Evolutionary conservation across 78 protist genomes (phyloP).

Genomic region (Corallochytrium limacisporum): DNA sequence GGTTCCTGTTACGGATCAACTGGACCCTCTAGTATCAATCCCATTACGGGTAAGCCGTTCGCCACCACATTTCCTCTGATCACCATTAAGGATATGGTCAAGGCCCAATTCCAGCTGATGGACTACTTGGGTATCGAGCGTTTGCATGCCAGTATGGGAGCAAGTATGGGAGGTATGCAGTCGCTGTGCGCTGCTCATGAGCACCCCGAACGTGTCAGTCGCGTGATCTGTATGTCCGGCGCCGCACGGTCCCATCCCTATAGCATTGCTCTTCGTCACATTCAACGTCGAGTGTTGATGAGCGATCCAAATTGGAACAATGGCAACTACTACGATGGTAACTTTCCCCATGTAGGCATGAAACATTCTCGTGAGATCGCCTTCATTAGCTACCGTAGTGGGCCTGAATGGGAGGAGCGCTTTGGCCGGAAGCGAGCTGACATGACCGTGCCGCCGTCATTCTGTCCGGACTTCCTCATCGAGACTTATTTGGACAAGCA

Average conservation of each 20-base stretch:
- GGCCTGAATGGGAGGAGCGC: slow-evolving; percentile 35
- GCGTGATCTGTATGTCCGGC: slow-evolving; percentile 7
- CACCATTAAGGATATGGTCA: slow-evolving; percentile 31
- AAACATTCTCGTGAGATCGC: slow-evolving; percentile 11
- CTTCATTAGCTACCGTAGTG: slow-evolving; percentile 23
- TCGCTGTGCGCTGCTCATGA: slow-evolving; percentile 10
- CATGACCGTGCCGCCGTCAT: background rate
- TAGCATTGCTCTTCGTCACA: slow-evolving; percentile 2
- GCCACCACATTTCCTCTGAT: slow-evolving; percentile 8
- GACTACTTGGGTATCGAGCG: slow-evolving; percentile 5
- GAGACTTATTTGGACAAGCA: slow-evolving; percentile 24
- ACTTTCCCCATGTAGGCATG: slow-evolving; percentile 14
- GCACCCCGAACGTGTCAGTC: slow-evolving; percentile 4
- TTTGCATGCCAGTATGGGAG: slow-evolving; percentile 30
- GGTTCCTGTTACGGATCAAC: slow-evolving; percentile 38
- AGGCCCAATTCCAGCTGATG: slow-evolving; percentile 2
- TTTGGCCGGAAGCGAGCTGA: background rate
- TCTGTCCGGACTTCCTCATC: slow-evolving; percentile 24
- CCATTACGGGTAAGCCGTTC: slow-evolving; percentile 10
- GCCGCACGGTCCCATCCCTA: background rate
- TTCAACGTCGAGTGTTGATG: slow-evolving; percentile 11
- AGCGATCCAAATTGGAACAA: slow-evolving; percentile 7
- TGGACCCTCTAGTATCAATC: slow-evolving; percentile 19
- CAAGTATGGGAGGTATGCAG: slow-evolving; percentile 44
- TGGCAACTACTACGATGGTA: slow-evolving; percentile 12